Evolutionary conservation across 441 rosid species (phyloP), one percentile per base, ranked within the genome.

Genomic region (Corymbia citriodora): DNA sequence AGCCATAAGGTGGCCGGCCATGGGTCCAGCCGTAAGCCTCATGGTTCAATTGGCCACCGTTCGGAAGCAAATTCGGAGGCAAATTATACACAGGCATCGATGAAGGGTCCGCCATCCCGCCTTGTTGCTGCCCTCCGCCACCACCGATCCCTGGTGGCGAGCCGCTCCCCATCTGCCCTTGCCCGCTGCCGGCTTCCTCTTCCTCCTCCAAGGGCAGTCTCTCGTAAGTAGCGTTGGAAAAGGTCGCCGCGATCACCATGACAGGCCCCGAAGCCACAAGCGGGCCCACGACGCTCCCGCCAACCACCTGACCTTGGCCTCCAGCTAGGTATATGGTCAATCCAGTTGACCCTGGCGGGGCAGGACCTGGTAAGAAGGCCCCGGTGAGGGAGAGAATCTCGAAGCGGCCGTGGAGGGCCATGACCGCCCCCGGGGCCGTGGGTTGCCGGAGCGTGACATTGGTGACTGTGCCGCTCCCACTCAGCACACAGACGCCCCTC

Each of bases 301-400:
- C 91, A 21, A 90, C 89, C 16, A 90, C 91, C 17, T 90, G 91
- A 18, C 91, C 91, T 85, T 87, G 91, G 15, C 89, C 91, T 54
- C 91, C 91, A 19, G 91, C 87, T 25, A 90, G 57, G 87, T 87
- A 90, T 45, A 90, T 87, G 89, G 89, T 90, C 74, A 90, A 74
- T 2, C 91, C 89, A n/a, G 91, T 90, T 8, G 91, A 87, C 36
- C 91, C 91, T 19, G 96, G 96, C 10, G 96, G 97, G 10, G 96
- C 94, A 9, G 96, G 96, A 36, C 96, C 96, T 2, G 96, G 97
- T 31, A 96, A 87, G 87, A 95, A 96, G 7, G 96, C 94, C 11
- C 97, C 96, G 5, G 97, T 96, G 54, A 96, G 79, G 57, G 97
- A 96, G 74, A 96, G 93, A 87, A 96, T 96, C 94, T 96, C 97